These are phyloP conservation scores for Powellomyces hirtus DNA, from an alignment of 192 early-diverging fungal genomes.

Conservation along the genomic window DNA sequence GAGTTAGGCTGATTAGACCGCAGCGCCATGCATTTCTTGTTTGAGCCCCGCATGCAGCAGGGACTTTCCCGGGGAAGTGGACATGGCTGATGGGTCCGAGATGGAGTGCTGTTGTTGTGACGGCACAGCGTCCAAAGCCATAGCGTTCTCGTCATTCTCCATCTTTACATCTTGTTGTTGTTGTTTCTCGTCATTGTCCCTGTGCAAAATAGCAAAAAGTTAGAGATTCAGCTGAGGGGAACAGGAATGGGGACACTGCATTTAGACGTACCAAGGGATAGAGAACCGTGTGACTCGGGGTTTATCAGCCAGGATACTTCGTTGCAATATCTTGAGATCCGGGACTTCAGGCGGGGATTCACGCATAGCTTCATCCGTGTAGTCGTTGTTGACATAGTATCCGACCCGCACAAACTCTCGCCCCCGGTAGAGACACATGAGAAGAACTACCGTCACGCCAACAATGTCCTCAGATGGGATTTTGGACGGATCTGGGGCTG, in stretches of 20 bases:
- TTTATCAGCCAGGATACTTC: slow-evolving; percentile 90
- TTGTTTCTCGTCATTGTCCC: slow-evolving; percentile 1
- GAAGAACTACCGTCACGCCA: slow-evolving; percentile 49
- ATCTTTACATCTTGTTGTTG: not conserved
- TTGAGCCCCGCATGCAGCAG: not conserved
- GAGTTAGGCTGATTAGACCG: not conserved
- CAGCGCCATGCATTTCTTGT: not conserved
- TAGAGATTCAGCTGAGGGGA: not conserved
- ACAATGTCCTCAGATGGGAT: slow-evolving; percentile 59
- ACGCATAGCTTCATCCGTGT: slow-evolving; percentile 76
- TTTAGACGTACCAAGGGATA: slow-evolving; percentile 49
- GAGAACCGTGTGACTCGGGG: slow-evolving; percentile 84
- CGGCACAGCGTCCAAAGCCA: not conserved
- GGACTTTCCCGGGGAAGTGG: not conserved
- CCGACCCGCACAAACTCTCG: slow-evolving; percentile 96
- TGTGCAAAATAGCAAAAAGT: not conserved
- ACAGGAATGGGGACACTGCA: not conserved
- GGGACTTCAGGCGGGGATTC: slow-evolving; percentile 65
- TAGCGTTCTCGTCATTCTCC: slow-evolving; percentile 11
- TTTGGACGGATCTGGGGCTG: slow-evolving; percentile 59
- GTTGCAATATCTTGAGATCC: slow-evolving; percentile 70
- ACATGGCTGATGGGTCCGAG: not conserved
- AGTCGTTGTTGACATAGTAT: slow-evolving; percentile 98
- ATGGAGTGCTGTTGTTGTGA: not conserved
- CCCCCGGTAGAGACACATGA: slow-evolving; percentile 85